These are phyloP conservation scores for Acacia melanoxylon DNA, from an alignment of 306 rosid genomes.

Conservation along the genomic window DNA sequence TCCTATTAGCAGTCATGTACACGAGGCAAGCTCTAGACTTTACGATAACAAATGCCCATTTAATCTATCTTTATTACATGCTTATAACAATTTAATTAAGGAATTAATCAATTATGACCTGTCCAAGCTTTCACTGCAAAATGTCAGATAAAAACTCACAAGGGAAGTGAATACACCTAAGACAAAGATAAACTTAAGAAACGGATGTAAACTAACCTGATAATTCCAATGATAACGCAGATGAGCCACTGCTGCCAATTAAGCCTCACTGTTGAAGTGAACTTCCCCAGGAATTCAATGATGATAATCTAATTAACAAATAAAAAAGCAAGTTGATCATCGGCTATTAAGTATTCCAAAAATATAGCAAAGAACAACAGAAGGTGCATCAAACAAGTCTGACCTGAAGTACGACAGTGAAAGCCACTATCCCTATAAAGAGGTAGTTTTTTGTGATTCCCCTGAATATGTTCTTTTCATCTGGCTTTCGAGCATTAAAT, in stretches of 20 bases:
- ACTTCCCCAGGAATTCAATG: slow-evolving; percentile 82
- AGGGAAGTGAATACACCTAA: background rate
- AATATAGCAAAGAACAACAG: slow-evolving; percentile 4
- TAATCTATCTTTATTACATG: background rate
- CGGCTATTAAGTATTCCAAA: background rate
- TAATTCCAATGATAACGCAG: slow-evolving; percentile 54
- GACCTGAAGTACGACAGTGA: slow-evolving; percentile 92
- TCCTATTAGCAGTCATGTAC: background rate
- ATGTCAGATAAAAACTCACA: background rate
- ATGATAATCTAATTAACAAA: slow-evolving; percentile 55
- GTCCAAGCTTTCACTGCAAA: slow-evolving; percentile 11
- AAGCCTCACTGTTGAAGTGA: slow-evolving; percentile 66
- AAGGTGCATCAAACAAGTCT: slow-evolving; percentile 16
- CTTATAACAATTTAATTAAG: slow-evolving; percentile 4
- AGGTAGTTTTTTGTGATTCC: slow-evolving; percentile 75
- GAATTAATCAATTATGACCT: background rate
- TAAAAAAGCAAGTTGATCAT: background rate
- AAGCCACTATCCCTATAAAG: slow-evolving; percentile 73
- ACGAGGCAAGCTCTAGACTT: background rate
- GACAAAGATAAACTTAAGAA: slow-evolving; percentile 1
- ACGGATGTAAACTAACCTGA: slow-evolving; percentile 52
- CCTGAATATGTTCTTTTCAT: slow-evolving; percentile 72
- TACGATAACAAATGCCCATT: background rate
- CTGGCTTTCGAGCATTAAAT: slow-evolving; percentile 97
- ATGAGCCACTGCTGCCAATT: slow-evolving; percentile 89